Conservation (phyloP, 768 basidiomycete genomes). For the Suillus ampliporus region DNA sequence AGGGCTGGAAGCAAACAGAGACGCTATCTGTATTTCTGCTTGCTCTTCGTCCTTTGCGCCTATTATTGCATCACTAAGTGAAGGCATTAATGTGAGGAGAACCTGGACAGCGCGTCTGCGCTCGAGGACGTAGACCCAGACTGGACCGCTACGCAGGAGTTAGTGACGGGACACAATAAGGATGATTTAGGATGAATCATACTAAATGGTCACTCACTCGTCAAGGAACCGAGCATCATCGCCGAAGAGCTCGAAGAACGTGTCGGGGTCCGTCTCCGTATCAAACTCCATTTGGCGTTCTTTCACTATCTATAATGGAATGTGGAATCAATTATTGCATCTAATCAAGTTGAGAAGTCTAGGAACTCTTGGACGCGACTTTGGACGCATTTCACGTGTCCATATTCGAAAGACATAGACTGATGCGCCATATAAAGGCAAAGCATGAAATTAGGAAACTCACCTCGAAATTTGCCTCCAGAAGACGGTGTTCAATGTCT, state of each 20-base stretch:
- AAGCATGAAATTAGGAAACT: constrained; percentile 24
- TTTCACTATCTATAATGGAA: constrained; percentile 69
- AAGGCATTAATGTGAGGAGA: constrained; percentile 77
- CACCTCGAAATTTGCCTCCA: constrained; percentile 85
- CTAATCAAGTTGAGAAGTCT: constrained; percentile 7
- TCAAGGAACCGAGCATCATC: constrained; percentile 74
- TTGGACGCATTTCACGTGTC: constrained; percentile 13
- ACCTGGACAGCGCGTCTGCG: constrained; percentile 82
- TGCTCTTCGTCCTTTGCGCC: constrained; percentile 67
- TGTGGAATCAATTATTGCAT: constrained; percentile 20
- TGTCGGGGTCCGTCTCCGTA: constrained; percentile 80
- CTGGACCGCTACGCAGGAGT: constrained; percentile 64
- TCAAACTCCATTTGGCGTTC: constrained; percentile 92
- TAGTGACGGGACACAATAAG: constrained; percentile 9
- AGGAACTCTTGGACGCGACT: neutral
- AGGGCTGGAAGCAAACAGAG: constrained; percentile 83
- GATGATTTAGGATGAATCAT: neutral
- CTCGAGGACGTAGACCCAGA: constrained; percentile 93
- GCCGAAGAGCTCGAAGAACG: constrained; percentile 80
- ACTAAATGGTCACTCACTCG: constrained; percentile 57
- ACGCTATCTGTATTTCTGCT: constrained; percentile 81
- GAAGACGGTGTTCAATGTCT: constrained; percentile 80
- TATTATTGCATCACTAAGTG: constrained; percentile 61
- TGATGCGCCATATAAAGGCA: neutral
- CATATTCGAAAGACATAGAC: constrained; percentile 1